phyloP scores from a whole-genome alignment of 106 monocot species.

The Allium cepa region DNA sequence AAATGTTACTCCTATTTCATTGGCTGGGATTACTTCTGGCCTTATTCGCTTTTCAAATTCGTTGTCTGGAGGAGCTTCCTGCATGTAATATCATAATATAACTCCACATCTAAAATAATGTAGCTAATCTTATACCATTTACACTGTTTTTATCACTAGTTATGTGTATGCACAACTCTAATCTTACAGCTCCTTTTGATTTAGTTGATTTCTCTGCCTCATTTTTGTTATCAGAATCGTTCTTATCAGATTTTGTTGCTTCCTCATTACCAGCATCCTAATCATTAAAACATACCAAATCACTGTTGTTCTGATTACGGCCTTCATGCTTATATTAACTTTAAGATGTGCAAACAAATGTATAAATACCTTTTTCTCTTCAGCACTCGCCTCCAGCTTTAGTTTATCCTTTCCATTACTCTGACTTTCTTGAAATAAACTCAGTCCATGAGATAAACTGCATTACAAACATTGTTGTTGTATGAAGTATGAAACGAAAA shows the following conservation, averaged over 20 bases:
- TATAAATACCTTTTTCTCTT: slow-evolving; percentile 34
- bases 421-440: slow-evolving; percentile 66
- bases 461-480: neutral
- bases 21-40: slow-evolving; percentile 45
- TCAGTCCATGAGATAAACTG: slow-evolving; percentile 77
- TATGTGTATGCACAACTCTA: neutral
- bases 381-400: slow-evolving; percentile 54
- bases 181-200: slow-evolving; percentile 18
- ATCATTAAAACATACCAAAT: slow-evolving; percentile 2
- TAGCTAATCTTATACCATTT: neutral
- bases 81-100: slow-evolving; percentile 1
- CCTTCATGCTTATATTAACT: neutral
- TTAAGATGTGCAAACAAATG: neutral
- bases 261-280: slow-evolving; percentile 35
- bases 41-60: slow-evolving; percentile 58
- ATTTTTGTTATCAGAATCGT: slow-evolving; percentile 30
- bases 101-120: neutral
- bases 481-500: neutral
- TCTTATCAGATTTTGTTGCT: slow-evolving; percentile 6
- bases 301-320: neutral
- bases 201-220: slow-evolving; percentile 26
- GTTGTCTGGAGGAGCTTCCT: slow-evolving; percentile 39
- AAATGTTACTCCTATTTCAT: slow-evolving; percentile 53
- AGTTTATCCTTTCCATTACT: slow-evolving; percentile 33
- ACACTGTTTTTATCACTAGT: neutral